Evolutionary conservation across 257 asterid species (phyloP), one percentile per base, ranked within the genome.

Genomic region (Striga asiatica): DNA sequence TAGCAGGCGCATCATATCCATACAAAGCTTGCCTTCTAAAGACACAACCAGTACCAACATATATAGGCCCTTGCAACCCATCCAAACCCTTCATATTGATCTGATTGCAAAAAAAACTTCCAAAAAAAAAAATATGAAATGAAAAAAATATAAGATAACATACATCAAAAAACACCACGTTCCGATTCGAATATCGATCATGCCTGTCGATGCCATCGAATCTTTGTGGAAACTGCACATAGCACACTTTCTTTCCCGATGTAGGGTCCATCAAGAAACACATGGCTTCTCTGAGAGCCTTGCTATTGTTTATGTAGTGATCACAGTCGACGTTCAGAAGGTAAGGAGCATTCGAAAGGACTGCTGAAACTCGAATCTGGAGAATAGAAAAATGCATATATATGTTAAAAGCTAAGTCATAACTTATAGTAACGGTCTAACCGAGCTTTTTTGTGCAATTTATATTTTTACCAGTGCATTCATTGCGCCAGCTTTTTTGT

Each of bases 191-290:
- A 70, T 89, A 89, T 77, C 97, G 52, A 71, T 89, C 96, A n/a
- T 83, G 87, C 38, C 72, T 74, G 71, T 89, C 97, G 11, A 89
- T 85, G 66, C 97, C 97, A 57, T 85, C 97, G 61, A 89, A 89
- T 78, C 97, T 82, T 65, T 82, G 93, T 0, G 97, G 97, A 67
- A 89, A 89, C 68, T 89, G 97, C 64, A 88, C 97, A 32, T 84
- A 88, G 76, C 97, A 84, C 55, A 88, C 69, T 76, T 79, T 83
- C 81, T 81, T 85, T 63, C 97, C 97, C 1, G 80, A 76, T 23
- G 73, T 83, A 50, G 97, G 97, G 50, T 89, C 97, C 97, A 89
- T 89, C 93, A 89, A 61, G 83, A 89, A 81, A 67, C 97, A 89
- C 97, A 89, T 89, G 22, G 97, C 81, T 73, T 89, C 97, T 71